Percentiles rank a stretch among this genome's conserved stretches.
Conservation (phyloP, 208 protist species). For the Wallacemonas collosoma region DNA sequence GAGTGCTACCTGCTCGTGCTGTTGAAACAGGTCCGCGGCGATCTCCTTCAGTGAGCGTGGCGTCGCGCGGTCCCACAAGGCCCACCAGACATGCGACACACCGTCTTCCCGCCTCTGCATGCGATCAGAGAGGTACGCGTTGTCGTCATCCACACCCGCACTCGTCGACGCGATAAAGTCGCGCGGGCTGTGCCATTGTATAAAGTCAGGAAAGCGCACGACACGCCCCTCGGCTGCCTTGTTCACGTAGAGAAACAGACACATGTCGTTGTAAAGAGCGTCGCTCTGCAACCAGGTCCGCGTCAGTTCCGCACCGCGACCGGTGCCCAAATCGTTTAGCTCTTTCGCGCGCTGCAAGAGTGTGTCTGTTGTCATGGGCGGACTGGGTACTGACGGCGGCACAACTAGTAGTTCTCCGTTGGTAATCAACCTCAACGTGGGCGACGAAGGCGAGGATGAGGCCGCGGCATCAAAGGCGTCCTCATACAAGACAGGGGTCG, state of each 20-base stretch:
- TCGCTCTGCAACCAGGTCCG: slow-evolving; percentile 59
- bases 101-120: slow-evolving; percentile 46
- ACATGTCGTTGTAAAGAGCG: slow-evolving; percentile 88
- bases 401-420: slow-evolving; percentile 59
- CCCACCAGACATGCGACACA: slow-evolving; percentile 64
- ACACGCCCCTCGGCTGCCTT: slow-evolving; percentile 57
- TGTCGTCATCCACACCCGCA: slow-evolving; percentile 22
- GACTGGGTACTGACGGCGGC: slow-evolving; percentile 57
- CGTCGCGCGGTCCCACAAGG: slow-evolving; percentile 57
- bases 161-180: slow-evolving; percentile 46
- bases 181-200: slow-evolving; percentile 86
- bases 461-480: background rate
- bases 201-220: slow-evolving; percentile 88
- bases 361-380: slow-evolving; percentile 62
- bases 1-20: slow-evolving; percentile 41
- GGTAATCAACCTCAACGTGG: slow-evolving; percentile 48
- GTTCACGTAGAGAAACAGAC: slow-evolving; percentile 82
- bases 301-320: slow-evolving; percentile 31
- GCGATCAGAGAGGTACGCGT: slow-evolving; percentile 70
- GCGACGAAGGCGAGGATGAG: background rate
- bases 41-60: slow-evolving; percentile 62
- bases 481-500: background rate
- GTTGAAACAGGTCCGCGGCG: slow-evolving; percentile 39
- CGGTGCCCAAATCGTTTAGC: slow-evolving; percentile 42
- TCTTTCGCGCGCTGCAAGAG: slow-evolving; percentile 53